These are phyloP conservation scores for Tuber aestivum DNA, from an alignment of 495 filamentous ascomycete genomes.

Conservation along the genomic window DNA sequence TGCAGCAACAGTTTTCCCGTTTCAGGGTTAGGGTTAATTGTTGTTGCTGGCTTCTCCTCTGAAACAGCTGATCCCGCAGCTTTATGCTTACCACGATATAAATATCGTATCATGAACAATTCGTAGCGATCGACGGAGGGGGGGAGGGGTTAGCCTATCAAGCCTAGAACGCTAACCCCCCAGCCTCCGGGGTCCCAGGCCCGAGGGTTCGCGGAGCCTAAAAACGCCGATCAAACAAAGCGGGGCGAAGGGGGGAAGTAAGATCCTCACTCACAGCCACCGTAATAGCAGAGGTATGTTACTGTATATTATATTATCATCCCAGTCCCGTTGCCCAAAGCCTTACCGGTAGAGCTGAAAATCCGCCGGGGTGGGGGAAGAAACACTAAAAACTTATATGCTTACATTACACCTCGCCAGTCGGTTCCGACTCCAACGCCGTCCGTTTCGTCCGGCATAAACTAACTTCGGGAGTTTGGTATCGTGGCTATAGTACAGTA, in stretches of 20 bases:
- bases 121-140: not conserved
- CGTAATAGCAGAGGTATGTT: no score
- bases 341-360: not conserved
- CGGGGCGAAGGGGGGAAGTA: no score
- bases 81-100: not conserved
- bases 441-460: not conserved
- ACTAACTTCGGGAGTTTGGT: not conserved
- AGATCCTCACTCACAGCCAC: no score
- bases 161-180: not conserved
- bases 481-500: no score
- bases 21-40: not conserved
- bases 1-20: not conserved
- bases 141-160: not conserved
- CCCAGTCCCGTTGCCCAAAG: no score
- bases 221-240: no score
- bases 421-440: no score
- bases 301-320: no score
- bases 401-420: no score
- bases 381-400: not conserved
- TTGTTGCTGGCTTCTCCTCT: no score
- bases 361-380: no score
- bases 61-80: not conserved
- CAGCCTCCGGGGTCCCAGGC: not conserved
- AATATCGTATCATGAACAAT: not conserved
- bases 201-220: not conserved